Conservation (phyloP, 768 basidiomycete species). For the Nevesoporus exiguus region DNA sequence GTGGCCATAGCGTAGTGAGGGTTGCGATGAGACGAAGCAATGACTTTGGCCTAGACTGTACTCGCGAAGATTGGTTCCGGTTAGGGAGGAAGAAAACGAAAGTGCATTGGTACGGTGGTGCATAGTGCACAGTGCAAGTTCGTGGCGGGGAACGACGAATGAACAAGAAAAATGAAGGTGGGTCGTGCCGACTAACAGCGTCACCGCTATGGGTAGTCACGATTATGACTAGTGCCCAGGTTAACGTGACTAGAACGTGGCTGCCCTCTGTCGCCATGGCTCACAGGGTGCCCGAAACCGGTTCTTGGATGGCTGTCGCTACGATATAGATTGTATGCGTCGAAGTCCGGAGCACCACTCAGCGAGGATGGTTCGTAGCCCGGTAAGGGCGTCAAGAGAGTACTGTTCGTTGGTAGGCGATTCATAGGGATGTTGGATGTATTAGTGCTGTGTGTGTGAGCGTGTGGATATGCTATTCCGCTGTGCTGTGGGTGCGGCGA, state of each 20-base stretch:
- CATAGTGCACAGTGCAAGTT: constrained; percentile 1
- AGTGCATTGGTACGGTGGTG: constrained; percentile 3
- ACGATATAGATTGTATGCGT: constrained; percentile 34
- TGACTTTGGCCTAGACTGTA: not conserved
- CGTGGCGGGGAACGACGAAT: not conserved
- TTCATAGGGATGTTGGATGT: constrained; percentile 22
- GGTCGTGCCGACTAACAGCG: not conserved
- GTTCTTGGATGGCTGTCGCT: constrained; percentile 39
- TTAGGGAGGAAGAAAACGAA: constrained; percentile 4
- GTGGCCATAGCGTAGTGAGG: constrained; percentile 6
- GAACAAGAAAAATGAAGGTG: not conserved
- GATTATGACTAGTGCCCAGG: constrained; percentile 8
- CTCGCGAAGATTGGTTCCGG: constrained; percentile 2
- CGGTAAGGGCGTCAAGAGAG: constrained; percentile 66
- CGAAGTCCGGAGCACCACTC: constrained; percentile 10
- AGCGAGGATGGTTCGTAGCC: constrained; percentile 50
- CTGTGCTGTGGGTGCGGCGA: constrained; percentile 17
- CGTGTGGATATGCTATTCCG: constrained; percentile 18
- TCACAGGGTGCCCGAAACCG: constrained; percentile 33
- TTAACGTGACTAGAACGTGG: constrained; percentile 17
- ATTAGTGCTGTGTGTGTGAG: constrained; percentile 26
- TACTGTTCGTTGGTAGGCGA: constrained; percentile 61
- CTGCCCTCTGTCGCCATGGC: constrained; percentile 24
- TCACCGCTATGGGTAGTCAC: constrained; percentile 8
- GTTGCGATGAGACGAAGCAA: constrained; percentile 5